Conservation (phyloP, 345 rosid genomes). For the Turritis glabra region DNA sequence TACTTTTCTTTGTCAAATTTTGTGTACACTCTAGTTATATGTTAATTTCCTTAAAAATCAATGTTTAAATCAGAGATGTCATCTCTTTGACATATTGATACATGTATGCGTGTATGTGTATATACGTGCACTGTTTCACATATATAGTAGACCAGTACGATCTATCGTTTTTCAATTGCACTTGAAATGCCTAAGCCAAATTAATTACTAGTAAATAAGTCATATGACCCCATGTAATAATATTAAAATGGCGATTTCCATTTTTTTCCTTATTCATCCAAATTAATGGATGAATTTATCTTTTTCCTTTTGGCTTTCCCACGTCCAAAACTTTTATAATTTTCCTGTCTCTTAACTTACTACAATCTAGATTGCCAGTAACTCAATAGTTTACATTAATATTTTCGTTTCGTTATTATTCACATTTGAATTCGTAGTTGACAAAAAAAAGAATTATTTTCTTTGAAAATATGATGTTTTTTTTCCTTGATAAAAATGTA, state of each 20-base stretch:
- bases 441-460: no score
- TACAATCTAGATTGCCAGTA: neutral
- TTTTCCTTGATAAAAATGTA: no score
- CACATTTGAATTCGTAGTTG: neutral
- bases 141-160: neutral
- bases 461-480: no score
- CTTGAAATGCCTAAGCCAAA: neutral
- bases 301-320: neutral
- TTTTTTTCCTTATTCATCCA: neutral
- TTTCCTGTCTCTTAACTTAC: neutral
- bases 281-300: neutral
- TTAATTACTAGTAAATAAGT: neutral
- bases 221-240: neutral
- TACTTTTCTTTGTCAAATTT: neutral
- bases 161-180: neutral
- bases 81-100: neutral
- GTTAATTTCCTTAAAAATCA: neutral
- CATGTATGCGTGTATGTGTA: neutral
- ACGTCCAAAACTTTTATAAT: neutral
- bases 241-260: neutral
- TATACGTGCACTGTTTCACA: neutral
- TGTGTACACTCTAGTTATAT: neutral
- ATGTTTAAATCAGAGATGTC: neutral
- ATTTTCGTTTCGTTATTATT: neutral
- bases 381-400: neutral